Conservation (phyloP, 306 rosid genomes). For the Mimosa bimucronata region DNA sequence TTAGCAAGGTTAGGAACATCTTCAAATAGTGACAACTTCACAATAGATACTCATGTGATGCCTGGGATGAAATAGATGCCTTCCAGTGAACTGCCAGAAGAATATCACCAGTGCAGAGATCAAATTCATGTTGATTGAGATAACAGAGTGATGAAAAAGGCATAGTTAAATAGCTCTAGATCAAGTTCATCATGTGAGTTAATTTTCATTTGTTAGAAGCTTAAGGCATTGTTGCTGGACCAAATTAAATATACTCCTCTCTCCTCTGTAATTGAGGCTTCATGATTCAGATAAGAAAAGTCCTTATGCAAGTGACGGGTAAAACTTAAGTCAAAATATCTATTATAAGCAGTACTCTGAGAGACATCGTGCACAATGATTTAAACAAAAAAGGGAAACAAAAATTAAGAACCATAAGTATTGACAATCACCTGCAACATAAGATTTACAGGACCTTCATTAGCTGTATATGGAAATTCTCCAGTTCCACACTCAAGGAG, state of each 20-base stretch:
- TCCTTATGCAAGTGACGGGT: slow-evolving; percentile 9
- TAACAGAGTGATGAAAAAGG: background rate
- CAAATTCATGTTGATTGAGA: slow-evolving; percentile 10
- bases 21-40: background rate
- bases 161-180: background rate
- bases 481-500: slow-evolving; percentile 97
- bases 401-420: slow-evolving; percentile 20
- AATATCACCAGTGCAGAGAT: background rate
- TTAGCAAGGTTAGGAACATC: background rate
- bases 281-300: slow-evolving; percentile 9
- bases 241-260: slow-evolving; percentile 20
- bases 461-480: slow-evolving; percentile 93
- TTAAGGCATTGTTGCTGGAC: slow-evolving; percentile 19
- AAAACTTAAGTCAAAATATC: slow-evolving; percentile 21
- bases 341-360: background rate
- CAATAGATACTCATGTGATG: background rate
- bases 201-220: background rate
- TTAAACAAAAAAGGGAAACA: slow-evolving; percentile 20
- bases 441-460: slow-evolving; percentile 93
- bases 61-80: background rate
- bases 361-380: slow-evolving; percentile 18
- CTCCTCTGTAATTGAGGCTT: slow-evolving; percentile 14
- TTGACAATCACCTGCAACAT: slow-evolving; percentile 82
- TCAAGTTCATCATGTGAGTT: slow-evolving; percentile 5
- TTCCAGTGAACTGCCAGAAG: background rate